Base-by-base conservation (phyloP, 371 early-diverging fungal species). In the Batkoa obscura region DNA sequence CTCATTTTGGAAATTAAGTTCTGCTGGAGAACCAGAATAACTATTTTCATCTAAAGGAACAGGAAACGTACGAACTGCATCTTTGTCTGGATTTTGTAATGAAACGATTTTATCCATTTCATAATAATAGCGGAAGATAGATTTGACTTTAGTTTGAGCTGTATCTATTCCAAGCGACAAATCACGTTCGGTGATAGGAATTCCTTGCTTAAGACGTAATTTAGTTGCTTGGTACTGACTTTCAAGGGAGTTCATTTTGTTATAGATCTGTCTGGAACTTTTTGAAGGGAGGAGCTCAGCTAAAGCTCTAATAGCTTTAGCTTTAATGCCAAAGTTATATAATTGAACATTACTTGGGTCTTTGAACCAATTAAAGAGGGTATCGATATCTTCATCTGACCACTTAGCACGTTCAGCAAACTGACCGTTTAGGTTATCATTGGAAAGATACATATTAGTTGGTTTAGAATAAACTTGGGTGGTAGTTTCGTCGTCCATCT, bases 251-350 rank as follows among this genome's bases (percentile, higher is more conserved):
- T 13, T 32, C 34, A 50, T 50, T 35, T 50, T 50, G 34, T 35
- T 50, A 13, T 13, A 8, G 10, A 50, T 15, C 34, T 50, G 51
- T 6, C 51, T 30, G 6, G 17, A 13, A 3, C 32, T 50, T 15
- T 50, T 45, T 17, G 32, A 15, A 17, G 36, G 42, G 42, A 54
- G 12, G 9, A 47, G 43, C 41, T 34, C 31, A 10, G 57, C 31
- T n/a, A 38, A 50, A 61, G 13, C 71, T 58, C 3, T 75, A 72
- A 46, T 66, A 65, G 6, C 48, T 64, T 23, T 68, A 43, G 0
- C 61, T 58, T 35, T 65, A 66, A 15, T 67, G 55, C 43, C 59
- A 60, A 1, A 50, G 13, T 13, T 50, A 35, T 23, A 17, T 13
- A 50, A 35, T 13, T 23, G 32, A 17, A 50, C 13, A 35, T 50